These are phyloP conservation scores for Amanita subjunquillea DNA, from an alignment of 768 basidiomycete species.

Conservation along the genomic window DNA sequence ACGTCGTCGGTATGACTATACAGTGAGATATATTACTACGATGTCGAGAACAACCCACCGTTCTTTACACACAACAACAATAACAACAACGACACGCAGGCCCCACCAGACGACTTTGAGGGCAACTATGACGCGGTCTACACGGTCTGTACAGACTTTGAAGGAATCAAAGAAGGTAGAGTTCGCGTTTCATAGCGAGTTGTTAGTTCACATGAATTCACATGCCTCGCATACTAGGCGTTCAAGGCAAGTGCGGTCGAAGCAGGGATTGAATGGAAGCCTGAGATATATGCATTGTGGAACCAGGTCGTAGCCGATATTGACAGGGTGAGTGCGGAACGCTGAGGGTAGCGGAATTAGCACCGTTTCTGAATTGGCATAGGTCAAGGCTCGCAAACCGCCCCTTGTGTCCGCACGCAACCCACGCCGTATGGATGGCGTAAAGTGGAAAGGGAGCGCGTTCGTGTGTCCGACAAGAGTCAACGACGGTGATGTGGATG, in stretches of 20 bases:
- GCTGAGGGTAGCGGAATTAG: background rate
- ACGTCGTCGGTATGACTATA: background rate
- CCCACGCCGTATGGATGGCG: constrained; percentile 5
- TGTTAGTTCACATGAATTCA: background rate
- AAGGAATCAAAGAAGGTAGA: constrained; percentile 4
- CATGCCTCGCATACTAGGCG: background rate
- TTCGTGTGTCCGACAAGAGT: constrained; percentile 1
- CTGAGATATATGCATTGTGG: background rate
- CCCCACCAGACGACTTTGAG: background rate
- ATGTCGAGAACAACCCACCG: too few relatives aligned
- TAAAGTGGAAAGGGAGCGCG: background rate
- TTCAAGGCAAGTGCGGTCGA: constrained; percentile 1
- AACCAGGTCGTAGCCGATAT: background rate
- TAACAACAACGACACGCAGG: too few relatives aligned
- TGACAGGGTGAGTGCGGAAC: background rate
- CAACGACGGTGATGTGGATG: background rate
- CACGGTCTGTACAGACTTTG: background rate
- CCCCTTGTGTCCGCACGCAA: constrained; percentile 2
- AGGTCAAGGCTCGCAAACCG: constrained; percentile 1
- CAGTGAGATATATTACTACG: background rate
- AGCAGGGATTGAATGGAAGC: background rate
- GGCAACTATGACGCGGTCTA: constrained; percentile 4
- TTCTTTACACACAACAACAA: background rate
- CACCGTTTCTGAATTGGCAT: background rate
- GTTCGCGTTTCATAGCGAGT: background rate